Evolutionary conservation across 2,329 filamentous ascomycete species (phyloP).

Genomic region (Trichoderma hamatum): DNA sequence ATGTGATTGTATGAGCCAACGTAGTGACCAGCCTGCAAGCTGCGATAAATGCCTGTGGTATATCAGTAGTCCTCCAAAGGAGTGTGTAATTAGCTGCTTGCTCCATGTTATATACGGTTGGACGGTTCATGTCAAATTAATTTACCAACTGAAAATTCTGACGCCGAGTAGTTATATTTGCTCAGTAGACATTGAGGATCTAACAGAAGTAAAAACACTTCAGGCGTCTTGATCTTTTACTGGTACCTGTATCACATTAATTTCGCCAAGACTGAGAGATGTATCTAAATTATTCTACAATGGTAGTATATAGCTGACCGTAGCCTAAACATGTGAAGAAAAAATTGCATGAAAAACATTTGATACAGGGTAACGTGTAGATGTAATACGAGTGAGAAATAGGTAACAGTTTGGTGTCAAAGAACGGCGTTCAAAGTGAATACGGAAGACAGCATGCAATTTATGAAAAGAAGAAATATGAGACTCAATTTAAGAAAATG

Average conservation of each 20-base stretch:
- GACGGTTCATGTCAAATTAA: background rate
- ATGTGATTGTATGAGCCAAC: background rate
- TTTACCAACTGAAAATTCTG: background rate
- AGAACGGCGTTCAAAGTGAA: background rate
- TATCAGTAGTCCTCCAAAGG: no score
- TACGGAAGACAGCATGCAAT: background rate
- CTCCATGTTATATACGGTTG: background rate
- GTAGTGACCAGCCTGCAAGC: background rate
- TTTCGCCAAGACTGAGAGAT: background rate
- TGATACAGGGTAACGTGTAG: background rate
- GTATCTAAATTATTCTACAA: background rate
- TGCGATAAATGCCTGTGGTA: background rate
- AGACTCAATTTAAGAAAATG: background rate
- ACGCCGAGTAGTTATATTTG: background rate
- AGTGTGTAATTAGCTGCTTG: background rate
- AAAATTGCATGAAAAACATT: background rate
- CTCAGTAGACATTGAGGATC: background rate
- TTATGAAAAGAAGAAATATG: background rate
- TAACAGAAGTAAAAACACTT: background rate
- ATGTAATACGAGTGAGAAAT: background rate
- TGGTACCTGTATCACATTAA: background rate
- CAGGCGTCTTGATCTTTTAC: background rate
- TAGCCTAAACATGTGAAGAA: no score
- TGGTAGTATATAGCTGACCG: background rate
- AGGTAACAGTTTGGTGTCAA: background rate